phyloP scores from a whole-genome alignment of 768 basidiomycete species.

The Udeniomyces megalosporus region DNA sequence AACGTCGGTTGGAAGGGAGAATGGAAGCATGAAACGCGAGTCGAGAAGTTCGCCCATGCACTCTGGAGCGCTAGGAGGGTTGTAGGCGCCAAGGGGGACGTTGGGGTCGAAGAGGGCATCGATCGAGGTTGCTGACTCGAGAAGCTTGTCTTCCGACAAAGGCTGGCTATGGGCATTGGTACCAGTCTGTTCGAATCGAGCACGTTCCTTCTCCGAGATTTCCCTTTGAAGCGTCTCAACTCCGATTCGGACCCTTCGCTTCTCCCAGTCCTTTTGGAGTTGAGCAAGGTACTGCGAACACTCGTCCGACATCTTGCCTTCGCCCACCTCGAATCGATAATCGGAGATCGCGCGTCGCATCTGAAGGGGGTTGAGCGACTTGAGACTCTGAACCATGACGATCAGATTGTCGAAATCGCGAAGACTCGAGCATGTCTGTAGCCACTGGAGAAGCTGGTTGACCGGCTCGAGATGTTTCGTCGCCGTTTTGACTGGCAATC shows the following conservation, averaged over 20 bases:
- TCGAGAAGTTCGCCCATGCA: slow-evolving; percentile 81
- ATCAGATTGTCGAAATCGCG: slow-evolving; percentile 74
- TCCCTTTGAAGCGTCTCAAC: slow-evolving; percentile 73
- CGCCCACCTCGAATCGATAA: slow-evolving; percentile 71
- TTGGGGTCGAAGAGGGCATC: slow-evolving; percentile 64
- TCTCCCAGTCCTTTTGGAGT: slow-evolving; percentile 94
- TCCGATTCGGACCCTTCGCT: slow-evolving; percentile 68
- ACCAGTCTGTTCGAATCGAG: not conserved
- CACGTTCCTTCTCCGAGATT: slow-evolving; percentile 32
- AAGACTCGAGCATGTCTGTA: slow-evolving; percentile 70
- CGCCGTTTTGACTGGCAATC: slow-evolving; percentile 59
- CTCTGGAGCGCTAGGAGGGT: slow-evolving; percentile 59
- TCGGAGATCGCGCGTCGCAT: slow-evolving; percentile 89
- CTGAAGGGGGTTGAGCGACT: slow-evolving; percentile 78
- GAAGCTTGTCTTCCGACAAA: not conserved
- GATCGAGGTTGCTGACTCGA: slow-evolving; percentile 32
- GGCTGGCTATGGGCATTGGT: not conserved
- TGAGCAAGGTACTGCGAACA: slow-evolving; percentile 87
- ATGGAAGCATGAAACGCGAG: slow-evolving; percentile 79
- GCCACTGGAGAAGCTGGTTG: slow-evolving; percentile 38
- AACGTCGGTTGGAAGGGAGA: slow-evolving; percentile 59
- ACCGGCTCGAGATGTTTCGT: slow-evolving; percentile 64
- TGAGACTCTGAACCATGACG: slow-evolving; percentile 75
- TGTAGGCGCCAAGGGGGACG: slow-evolving; percentile 53
- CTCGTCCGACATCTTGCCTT: slow-evolving; percentile 83